phyloP scores from a whole-genome alignment of 768 basidiomycete species.

The Filobasidium wieringae region DNA sequence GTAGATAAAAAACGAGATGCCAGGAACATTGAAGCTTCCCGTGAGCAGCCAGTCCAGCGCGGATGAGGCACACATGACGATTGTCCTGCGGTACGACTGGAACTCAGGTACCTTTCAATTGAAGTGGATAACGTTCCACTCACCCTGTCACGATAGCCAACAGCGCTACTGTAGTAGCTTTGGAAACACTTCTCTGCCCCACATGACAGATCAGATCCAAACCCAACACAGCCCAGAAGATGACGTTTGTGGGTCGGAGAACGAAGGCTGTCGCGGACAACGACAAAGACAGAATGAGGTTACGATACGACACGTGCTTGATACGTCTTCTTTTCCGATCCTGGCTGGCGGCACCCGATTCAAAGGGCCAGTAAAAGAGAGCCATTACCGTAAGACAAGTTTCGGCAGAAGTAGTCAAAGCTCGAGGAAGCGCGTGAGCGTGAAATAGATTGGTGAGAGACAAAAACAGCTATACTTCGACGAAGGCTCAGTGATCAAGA shows the following conservation, averaged over 20 bases:
- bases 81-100: slow-evolving; percentile 6
- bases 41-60: slow-evolving; percentile 48
- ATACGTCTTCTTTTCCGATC: neutral
- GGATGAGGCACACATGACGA: slow-evolving; percentile 25
- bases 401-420: slow-evolving; percentile 85
- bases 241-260: slow-evolving; percentile 73
- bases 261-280: slow-evolving; percentile 69
- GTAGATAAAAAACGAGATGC: slow-evolving; percentile 66
- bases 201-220: slow-evolving; percentile 42
- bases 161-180: neutral
- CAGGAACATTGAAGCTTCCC: slow-evolving; percentile 54
- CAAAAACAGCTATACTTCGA: slow-evolving; percentile 52
- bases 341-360: neutral
- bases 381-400: slow-evolving; percentile 72
- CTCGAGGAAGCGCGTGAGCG: slow-evolving; percentile 66
- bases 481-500: slow-evolving; percentile 6
- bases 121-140: neutral
- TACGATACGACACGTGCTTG: slow-evolving; percentile 4
- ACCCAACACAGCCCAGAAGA: slow-evolving; percentile 72
- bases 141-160: slow-evolving; percentile 6
- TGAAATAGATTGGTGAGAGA: slow-evolving; percentile 82
- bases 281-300: slow-evolving; percentile 36
- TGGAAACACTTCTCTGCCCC: neutral
- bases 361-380: slow-evolving; percentile 55
- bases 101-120: too few relatives aligned